phyloP scores from a whole-genome alignment of 306 rosid genomes.

The Begonia masoniana region DNA sequence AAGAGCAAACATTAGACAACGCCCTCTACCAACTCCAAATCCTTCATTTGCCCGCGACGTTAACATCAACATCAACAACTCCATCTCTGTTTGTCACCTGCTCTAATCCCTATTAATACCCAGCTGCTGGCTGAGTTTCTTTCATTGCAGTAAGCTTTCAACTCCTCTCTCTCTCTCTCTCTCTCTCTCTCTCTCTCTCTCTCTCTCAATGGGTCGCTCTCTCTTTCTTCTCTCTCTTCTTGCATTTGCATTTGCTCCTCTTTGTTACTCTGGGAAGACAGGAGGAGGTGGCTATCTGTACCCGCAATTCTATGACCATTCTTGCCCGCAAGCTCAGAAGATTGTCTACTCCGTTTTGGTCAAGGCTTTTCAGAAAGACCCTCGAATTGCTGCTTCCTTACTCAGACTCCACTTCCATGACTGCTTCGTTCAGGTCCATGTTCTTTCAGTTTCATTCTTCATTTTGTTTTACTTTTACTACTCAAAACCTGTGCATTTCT shows the following conservation, averaged over 20 bases:
- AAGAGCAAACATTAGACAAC: too few relatives aligned
- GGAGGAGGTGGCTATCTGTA: constrained; percentile 24
- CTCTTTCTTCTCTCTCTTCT: constrained; percentile 40
- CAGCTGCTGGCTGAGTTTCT: constrained; percentile 6
- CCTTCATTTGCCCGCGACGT: too few relatives aligned
- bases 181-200: too few relatives aligned
- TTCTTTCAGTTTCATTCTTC: background rate
- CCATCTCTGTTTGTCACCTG: too few relatives aligned
- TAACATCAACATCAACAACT: too few relatives aligned
- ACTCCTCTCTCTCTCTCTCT: too few relatives aligned
- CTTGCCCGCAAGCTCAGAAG: constrained; percentile 59
- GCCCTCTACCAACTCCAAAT: too few relatives aligned
- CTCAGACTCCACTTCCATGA: constrained; percentile 86
- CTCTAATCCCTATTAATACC: constrained; percentile 6
- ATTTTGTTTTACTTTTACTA: background rate
- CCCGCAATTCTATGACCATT: constrained; percentile 66
- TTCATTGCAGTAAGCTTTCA: too few relatives aligned
- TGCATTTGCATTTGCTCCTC: constrained; percentile 35
- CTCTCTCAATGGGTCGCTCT: constrained; percentile 4
- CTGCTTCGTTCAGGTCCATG: constrained; percentile 70
- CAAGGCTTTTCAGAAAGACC: constrained; percentile 44
- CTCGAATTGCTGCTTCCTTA: constrained; percentile 78
- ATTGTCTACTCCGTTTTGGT: constrained; percentile 58
- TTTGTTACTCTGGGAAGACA: constrained; percentile 23
- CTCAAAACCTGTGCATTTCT: background rate